These are phyloP conservation scores for Turnera subulata DNA, from an alignment of 345 rosid genomes.

Conservation along the genomic window DNA sequence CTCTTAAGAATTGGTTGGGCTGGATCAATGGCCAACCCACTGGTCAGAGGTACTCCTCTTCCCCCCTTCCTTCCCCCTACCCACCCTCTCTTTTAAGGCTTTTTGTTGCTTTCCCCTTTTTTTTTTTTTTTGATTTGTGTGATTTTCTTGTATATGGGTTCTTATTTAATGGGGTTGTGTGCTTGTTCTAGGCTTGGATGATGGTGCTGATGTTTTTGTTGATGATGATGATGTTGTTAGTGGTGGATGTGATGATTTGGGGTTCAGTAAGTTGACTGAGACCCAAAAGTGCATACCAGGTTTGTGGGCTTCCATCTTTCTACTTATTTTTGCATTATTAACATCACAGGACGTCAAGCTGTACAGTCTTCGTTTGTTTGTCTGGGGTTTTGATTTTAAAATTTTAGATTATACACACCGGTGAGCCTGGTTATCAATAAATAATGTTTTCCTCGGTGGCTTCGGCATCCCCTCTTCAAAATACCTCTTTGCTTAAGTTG, in stretches of 20 bases:
- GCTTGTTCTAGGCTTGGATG: constrained; percentile 39
- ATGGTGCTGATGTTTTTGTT: constrained; percentile 28
- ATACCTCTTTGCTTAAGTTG: too few species aligned
- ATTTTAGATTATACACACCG: too few species aligned
- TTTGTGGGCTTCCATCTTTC: constrained; percentile 20
- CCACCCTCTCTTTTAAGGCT: too few species aligned
- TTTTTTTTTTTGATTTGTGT: neutral
- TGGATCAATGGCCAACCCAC: constrained; percentile 76
- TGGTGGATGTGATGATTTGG: constrained; percentile 65
- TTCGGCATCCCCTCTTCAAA: too few species aligned
- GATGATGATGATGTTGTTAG: constrained; percentile 36
- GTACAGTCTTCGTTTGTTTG: too few species aligned
- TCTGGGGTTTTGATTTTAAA: too few species aligned
- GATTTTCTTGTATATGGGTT: neutral
- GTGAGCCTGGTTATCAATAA: too few species aligned
- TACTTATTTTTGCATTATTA: neutral
- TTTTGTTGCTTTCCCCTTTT: neutral
- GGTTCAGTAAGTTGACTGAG: constrained; percentile 77
- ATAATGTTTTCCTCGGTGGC: too few species aligned
- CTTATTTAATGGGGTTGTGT: neutral
- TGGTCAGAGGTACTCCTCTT: constrained; percentile 75
- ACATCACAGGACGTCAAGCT: too few species aligned
- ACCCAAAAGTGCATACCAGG: constrained; percentile 59
- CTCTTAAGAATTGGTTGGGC: constrained; percentile 78
- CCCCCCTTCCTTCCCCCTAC: too few species aligned